These are phyloP conservation scores for Epichloe gansuensis DNA, from an alignment of 2,329 filamentous ascomycete genomes.

Conservation along the genomic window DNA sequence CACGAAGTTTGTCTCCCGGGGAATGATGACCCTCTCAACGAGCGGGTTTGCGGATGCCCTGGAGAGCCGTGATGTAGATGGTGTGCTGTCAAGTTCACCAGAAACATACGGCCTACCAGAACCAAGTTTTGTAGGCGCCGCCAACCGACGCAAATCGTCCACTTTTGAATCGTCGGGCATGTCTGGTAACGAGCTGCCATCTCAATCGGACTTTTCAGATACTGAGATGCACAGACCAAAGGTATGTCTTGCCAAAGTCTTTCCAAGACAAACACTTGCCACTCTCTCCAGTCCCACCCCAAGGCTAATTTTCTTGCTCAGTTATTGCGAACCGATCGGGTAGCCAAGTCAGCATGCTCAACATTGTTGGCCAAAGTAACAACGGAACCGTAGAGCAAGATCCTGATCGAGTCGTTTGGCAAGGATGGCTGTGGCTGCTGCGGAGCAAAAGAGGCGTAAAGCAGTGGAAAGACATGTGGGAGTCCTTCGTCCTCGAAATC, in stretches of 20 bases:
- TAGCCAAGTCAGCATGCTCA: slow-evolving; percentile 48
- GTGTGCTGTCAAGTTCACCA: slow-evolving; percentile 46
- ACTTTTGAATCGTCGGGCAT: slow-evolving; percentile 51
- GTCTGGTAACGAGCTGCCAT: slow-evolving; percentile 56
- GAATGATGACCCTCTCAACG: slow-evolving; percentile 1
- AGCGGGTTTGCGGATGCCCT: slow-evolving; percentile 4
- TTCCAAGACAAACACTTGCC: not conserved
- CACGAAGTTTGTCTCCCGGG: slow-evolving; percentile 32
- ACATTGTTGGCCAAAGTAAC: slow-evolving; percentile 2
- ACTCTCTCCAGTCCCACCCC: not conserved
- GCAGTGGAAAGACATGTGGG: slow-evolving; percentile 93
- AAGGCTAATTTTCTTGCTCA: not conserved
- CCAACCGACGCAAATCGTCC: slow-evolving; percentile 44
- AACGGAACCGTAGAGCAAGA: slow-evolving; percentile 41
- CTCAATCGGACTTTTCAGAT: slow-evolving; percentile 81
- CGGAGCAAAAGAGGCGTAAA: slow-evolving; percentile 72
- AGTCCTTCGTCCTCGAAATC: slow-evolving; percentile 71
- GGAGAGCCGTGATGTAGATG: slow-evolving; percentile 25
- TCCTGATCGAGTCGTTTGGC: slow-evolving; percentile 82
- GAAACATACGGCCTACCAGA: slow-evolving; percentile 34
- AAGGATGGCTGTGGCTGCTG: slow-evolving; percentile 78
- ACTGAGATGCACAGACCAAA: slow-evolving; percentile 35
- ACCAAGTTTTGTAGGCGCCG: slow-evolving; percentile 20
- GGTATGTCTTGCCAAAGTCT: slow-evolving; percentile 14
- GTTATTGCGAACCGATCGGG: slow-evolving; percentile 35